phyloP scores from a whole-genome alignment of 495 filamentous ascomycete genomes.

The Tuber aestivum region DNA sequence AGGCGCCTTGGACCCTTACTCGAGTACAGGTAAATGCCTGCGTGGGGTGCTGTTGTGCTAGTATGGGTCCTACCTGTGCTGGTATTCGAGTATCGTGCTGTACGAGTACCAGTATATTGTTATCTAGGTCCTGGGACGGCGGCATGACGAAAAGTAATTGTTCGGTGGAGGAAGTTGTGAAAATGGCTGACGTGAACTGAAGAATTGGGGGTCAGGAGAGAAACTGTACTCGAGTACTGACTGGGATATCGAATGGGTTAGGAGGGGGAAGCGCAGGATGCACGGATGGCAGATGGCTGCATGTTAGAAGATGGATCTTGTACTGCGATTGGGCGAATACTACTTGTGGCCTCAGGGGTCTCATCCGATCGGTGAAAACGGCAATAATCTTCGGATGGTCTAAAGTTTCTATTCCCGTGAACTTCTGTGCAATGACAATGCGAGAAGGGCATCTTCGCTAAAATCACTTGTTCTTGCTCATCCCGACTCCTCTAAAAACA shows the following conservation, averaged over 20 bases:
- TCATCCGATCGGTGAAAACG: constrained; percentile 17
- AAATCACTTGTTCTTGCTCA: background rate
- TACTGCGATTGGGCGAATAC: constrained; percentile 17
- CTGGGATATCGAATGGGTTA: background rate
- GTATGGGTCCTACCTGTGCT: background rate
- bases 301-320: constrained; percentile 2
- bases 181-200: background rate
- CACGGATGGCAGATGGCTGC: constrained; percentile 17
- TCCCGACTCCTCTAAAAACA: background rate
- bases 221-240: too few species aligned
- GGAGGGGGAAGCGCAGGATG: constrained; percentile 12
- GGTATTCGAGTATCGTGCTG: too few species aligned
- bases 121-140: background rate
- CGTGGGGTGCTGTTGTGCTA: background rate
- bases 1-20: constrained; percentile 16
- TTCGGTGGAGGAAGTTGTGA: background rate
- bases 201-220: background rate
- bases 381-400: background rate
- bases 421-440: background rate
- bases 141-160: background rate
- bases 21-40: constrained; percentile 19
- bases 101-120: background rate
- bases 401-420: background rate
- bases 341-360: constrained; percentile 16
- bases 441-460: background rate